phyloP scores from a whole-genome alignment of 2,329 filamentous ascomycete genomes.

The Sclerotinia sclerotiorum region DNA sequence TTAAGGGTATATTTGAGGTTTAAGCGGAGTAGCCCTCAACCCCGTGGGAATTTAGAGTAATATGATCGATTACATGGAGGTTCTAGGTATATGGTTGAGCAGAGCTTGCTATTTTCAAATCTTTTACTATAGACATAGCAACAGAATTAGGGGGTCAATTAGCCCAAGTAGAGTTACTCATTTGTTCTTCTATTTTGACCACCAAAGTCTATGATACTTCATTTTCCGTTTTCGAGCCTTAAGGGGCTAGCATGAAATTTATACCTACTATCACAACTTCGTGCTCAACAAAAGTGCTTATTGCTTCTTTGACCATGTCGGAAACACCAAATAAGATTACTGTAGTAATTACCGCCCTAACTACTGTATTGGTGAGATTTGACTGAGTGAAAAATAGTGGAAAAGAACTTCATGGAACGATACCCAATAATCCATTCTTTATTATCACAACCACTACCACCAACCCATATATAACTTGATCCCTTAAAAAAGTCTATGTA shows the following conservation, averaged over 20 bases:
- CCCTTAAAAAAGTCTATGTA: neutral
- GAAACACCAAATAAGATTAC: too few species aligned
- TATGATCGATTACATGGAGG: neutral
- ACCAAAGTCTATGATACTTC: neutral
- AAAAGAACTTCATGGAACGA: neutral
- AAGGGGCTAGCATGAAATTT: neutral
- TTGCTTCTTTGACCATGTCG: neutral
- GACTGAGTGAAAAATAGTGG: neutral
- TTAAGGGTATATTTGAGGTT: neutral
- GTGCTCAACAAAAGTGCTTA: neutral
- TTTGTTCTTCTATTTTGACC: neutral
- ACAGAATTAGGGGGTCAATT: neutral
- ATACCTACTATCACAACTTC: too few species aligned
- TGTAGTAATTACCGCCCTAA: neutral
- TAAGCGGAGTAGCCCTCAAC: too few species aligned
- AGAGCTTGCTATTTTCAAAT: neutral
- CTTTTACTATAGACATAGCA: neutral
- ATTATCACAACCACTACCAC: neutral
- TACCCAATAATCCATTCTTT: neutral
- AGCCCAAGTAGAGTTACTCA: neutral
- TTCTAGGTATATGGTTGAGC: neutral
- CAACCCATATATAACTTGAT: neutral
- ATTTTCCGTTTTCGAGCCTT: neutral
- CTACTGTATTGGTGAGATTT: neutral
- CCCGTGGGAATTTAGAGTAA: too few species aligned